Evolutionary conservation across 2,329 filamentous ascomycete species (phyloP).

Genomic region (Eurotiales sp.): DNA sequence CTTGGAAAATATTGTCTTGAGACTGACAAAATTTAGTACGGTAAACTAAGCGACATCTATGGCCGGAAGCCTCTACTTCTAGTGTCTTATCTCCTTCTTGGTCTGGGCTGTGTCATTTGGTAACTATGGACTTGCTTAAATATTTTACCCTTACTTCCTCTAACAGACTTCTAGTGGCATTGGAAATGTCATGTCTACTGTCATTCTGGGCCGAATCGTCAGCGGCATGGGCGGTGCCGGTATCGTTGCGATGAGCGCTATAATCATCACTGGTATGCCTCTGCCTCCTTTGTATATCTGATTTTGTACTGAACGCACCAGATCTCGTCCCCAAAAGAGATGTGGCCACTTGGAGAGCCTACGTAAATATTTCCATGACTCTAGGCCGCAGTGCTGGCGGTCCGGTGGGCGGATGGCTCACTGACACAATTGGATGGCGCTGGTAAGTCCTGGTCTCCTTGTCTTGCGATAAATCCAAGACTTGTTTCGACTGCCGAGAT

Average conservation of each 20-base stretch:
- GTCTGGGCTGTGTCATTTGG: slow-evolving; percentile 42
- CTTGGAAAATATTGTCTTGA: not conserved
- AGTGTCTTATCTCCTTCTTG: slow-evolving; percentile 50
- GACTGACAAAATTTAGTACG: slow-evolving; percentile 37
- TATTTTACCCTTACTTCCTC: not conserved
- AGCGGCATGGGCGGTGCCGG: slow-evolving; percentile 45
- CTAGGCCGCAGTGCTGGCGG: slow-evolving; percentile 50
- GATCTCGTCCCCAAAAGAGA: slow-evolving; percentile 50
- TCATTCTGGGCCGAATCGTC: slow-evolving; percentile 39
- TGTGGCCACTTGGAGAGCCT: slow-evolving; percentile 47
- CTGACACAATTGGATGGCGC: slow-evolving; percentile 63
- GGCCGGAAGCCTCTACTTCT: slow-evolving; percentile 52
- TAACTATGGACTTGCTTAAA: slow-evolving; percentile 14
- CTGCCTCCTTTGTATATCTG: not conserved
- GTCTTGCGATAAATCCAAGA: not conserved
- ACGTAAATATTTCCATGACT: slow-evolving; percentile 51
- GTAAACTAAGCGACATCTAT: slow-evolving; percentile 57
- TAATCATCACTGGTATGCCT: slow-evolving; percentile 40
- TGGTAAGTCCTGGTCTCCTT: slow-evolving; percentile 43
- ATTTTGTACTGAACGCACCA: slow-evolving; percentile 2
- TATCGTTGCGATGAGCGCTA: slow-evolving; percentile 42
- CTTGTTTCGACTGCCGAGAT: no score
- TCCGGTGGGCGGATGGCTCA: slow-evolving; percentile 57
- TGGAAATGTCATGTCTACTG: slow-evolving; percentile 33
- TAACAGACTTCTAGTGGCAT: slow-evolving; percentile 29